Evolutionary conservation across 768 basidiomycete species (phyloP), one percentile per base, ranked within the genome.

Genomic region (Paxillus rubicundulus): DNA sequence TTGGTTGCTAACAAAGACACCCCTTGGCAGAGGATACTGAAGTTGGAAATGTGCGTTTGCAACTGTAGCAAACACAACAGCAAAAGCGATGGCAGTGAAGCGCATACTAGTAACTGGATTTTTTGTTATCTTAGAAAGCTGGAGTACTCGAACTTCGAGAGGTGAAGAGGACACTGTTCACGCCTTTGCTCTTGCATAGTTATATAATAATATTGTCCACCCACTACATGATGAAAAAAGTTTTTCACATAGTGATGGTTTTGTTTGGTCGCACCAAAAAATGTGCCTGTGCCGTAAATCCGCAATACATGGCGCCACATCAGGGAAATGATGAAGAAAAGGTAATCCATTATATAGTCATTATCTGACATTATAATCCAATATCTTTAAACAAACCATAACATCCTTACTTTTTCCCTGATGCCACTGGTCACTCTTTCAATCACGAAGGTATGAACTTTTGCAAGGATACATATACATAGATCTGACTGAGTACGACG

Each of bases 1-100:
- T 14, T 74, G 60, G 47, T 77, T 71, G 50, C 84, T 78, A 49
- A 76, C 76, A 65, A 94, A 93, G 0, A 59, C 64, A 2, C 92
- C 92, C 43, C 92, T 77, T 10, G 89, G 84, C 1, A 74, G 58
- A 16, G 92, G 92, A 67, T 81, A 92, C 61, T 85, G 79, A 39
- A 93, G 74, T 58, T 87, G 85, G 72, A 93, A 94, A 69, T 95
- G 92, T 8, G 89, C 90, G 44, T 71, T 73, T 28, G 74, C 83
- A 38, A 72, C 65, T 32, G 77, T 61, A 13, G 72, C 69, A 20
- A 80, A 65, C 33, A 67, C 60, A 34, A 69, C 62, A 24, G 81
- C 50, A 51, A 79, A 32, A 51, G 70, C 37, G 42, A 75, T 43
- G 52, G 70, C 53, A 27, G 71, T 20, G 59, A 73, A 56, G 53